Evolutionary conservation across 2,329 filamentous ascomycete genomes (phyloP).

Genomic region (Verticillium nubilum): DNA sequence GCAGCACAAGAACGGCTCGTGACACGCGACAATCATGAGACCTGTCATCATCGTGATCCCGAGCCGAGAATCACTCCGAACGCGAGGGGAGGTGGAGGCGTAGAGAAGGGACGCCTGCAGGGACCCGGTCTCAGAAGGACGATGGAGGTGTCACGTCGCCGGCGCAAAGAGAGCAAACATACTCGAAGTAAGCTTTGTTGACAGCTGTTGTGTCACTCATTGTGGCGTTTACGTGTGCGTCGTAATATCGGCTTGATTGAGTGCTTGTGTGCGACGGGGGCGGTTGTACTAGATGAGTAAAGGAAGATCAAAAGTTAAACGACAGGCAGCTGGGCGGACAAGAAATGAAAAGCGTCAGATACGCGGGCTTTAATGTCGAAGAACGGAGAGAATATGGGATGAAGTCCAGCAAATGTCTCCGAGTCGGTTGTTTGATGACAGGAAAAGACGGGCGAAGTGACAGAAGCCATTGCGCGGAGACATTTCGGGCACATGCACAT

Average conservation of each 20-base stretch:
- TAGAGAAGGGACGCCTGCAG: conserved; percentile 2
- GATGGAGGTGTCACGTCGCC: neutral
- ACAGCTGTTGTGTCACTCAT: conserved; percentile 8
- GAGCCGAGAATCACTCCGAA: neutral
- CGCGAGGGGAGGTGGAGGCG: neutral
- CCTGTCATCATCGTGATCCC: neutral
- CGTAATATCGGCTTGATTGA: neutral
- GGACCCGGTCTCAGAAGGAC: conserved; percentile 5
- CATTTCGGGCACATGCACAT: conserved; percentile 22
- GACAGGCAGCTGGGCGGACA: neutral
- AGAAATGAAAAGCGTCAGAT: no score
- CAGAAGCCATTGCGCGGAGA: conserved; percentile 17
- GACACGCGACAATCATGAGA: neutral
- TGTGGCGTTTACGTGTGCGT: neutral
- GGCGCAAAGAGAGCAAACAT: neutral
- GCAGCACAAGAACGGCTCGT: neutral
- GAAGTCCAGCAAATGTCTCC: neutral
- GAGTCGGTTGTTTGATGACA: neutral
- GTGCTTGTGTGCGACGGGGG: neutral
- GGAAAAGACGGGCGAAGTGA: neutral
- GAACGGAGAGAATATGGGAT: neutral
- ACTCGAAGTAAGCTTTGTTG: conserved; percentile 15
- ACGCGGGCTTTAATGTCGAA: neutral
- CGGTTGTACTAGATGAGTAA: no score
- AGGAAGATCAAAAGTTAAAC: neutral